Evolutionary conservation across 2,329 filamentous ascomycete genomes (phyloP), one percentile per base, ranked within the genome.

Genomic region (Metarhizium brunneum): DNA sequence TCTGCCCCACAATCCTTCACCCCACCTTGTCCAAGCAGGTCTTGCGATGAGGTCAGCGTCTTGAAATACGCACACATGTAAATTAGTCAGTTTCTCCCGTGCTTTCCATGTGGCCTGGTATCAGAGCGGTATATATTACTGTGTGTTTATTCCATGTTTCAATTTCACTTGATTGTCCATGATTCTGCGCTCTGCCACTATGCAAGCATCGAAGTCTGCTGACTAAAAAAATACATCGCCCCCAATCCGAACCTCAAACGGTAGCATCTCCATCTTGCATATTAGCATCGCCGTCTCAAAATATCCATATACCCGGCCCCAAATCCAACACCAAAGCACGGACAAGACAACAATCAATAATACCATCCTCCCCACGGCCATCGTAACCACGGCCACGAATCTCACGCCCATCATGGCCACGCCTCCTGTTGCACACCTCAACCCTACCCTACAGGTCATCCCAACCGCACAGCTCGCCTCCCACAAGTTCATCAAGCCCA

Each of bases 401-500:
- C n/a, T 29, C 53, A 18, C 20, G 35, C 14, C n/a, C 30, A 42
- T 43, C 6, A 45, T 25, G 29, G 38, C 16, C 32, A 53, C 35
- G 25, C 32, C 54, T 32, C 50, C 54, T 35, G 14, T 6, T 11
- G 4, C 16, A 5, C 45, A 10, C 13, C 20, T 11, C 52, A 62
- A 25, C 42, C 62, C 65, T 50, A 66, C 69, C 56, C 73, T 82
- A 47, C 69, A 73, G 56, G 60, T 74, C n/a, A 71, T 88, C 50
- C 76, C 83, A 65, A 65, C 70, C 18, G 67, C 70, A 18, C 69
- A 71, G 20, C 68, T 76, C 36, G 65, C 59, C n/a, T n/a, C 62
- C 32, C 54, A 51, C 47, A 49, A n/a, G 30, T 96, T 96, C 70
- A 67, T 76, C 53, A 73, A 75, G 47, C 94, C 94, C 0, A 67